Base-by-base conservation (phyloP, 768 basidiomycete genomes). In the Suillus lakei region DNA sequence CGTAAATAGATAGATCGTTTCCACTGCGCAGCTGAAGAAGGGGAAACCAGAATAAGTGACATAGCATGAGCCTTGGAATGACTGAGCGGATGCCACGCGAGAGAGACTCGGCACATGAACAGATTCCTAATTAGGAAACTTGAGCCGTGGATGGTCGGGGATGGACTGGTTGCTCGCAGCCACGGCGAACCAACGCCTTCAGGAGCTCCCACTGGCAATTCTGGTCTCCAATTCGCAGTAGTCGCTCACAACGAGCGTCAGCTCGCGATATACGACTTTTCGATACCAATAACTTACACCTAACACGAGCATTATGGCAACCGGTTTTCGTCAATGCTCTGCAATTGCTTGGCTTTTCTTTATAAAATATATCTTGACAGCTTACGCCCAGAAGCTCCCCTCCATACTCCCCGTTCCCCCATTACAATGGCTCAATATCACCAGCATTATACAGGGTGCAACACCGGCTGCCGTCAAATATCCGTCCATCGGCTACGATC, bases 361-460 rank as follows among this genome's bases (percentile, higher is more conserved):
- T 62, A 44, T 58, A 64, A 43, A 59, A 64, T 36, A 60, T 74
- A 68, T 64, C 69, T 64, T 48, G 67, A 70, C 67, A 61, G 70
- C 71, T 70, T 64, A 68, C 64, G 80, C 85, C 60, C 86, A 86
- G 70, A 76, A 80, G 61, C 83, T 87, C 61, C 84, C 88, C 18
- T 86, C 85, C 2, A 76, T 69, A 67, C 84, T 82, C 43, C 80
- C 87, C 26, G 71, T 80, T 5, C 80, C 79, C 9, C 79, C 78
- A n/a, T 69, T 77, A 12, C 78, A 78, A 66, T 91, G 88, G 92
- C 85, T 94, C 73, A 91, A 92, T 75, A 79, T 93, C 69, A 85
- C 89, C 5, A 66, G 68, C 68, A 78, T 87, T 61, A 78, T 91
- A 50, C 77, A 76, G 36, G 90, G 91, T 38, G 74, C 88, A 1